Evolutionary conservation across 192 early-diverging fungal genomes (phyloP).

Genomic region (Backusella westeae): DNA sequence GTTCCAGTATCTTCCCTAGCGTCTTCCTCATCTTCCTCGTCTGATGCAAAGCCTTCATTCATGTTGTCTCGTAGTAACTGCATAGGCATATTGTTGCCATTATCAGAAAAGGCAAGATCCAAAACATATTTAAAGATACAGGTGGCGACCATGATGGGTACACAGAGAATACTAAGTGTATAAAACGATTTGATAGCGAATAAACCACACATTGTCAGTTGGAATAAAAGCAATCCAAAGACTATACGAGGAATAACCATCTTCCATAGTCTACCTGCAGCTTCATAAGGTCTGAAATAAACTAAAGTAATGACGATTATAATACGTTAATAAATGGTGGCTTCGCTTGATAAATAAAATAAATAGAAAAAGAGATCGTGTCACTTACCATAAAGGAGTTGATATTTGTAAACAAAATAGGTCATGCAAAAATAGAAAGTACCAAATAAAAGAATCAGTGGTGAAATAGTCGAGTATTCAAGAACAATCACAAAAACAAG

Average conservation of each 20-base stretch:
- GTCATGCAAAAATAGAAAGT: conserved; percentile 61
- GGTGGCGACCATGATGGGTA: conserved; percentile 48
- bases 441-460: conserved; percentile 67
- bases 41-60: background rate
- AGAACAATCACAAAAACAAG: conserved; percentile 68
- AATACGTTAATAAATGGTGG: background rate
- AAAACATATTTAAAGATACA: conserved; percentile 43
- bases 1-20: no score
- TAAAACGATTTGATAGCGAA: conserved; percentile 51
- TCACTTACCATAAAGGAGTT: conserved; percentile 59
- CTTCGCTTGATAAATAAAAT: background rate
- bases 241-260: conserved; percentile 64
- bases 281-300: conserved; percentile 70
- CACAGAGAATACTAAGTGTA: conserved; percentile 33
- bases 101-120: conserved; percentile 21
- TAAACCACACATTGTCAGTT: conserved; percentile 61
- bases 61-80: conserved; percentile 22
- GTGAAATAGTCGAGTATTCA: conserved; percentile 68
- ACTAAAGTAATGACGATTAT: conserved; percentile 32
- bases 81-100: conserved; percentile 22
- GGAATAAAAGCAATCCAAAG: conserved; percentile 62
- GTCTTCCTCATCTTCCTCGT: background rate
- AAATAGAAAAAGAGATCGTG: no score
- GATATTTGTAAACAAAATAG: conserved; percentile 74
- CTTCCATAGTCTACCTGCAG: conserved; percentile 68